phyloP scores from a whole-genome alignment of 75 land plant species.

The Sequoia sempervirens region DNA sequence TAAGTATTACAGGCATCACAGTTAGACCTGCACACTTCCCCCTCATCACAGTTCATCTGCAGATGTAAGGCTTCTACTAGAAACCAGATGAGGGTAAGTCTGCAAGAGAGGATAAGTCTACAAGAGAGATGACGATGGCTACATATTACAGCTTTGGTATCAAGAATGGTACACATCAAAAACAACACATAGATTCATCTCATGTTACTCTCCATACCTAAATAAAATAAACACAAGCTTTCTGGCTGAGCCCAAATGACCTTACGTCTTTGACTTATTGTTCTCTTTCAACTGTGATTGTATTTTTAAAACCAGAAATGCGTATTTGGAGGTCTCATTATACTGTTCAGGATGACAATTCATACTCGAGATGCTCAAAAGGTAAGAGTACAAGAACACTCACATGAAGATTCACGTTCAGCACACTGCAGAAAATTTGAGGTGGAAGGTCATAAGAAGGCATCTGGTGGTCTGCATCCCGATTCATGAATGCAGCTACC shows the following conservation, averaged over 20 bases:
- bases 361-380: neutral
- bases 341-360: neutral
- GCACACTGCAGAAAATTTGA: slow-evolving; percentile 66
- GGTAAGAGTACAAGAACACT: neutral
- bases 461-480: slow-evolving; percentile 10
- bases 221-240: neutral
- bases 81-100: neutral
- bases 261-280: neutral
- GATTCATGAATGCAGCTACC: neutral
- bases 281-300: neutral
- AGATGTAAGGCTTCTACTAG: neutral
- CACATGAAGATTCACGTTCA: slow-evolving; percentile 63
- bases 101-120: neutral
- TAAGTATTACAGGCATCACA: neutral
- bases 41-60: neutral
- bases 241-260: neutral
- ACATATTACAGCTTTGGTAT: neutral
- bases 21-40: neutral
- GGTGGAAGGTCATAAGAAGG: slow-evolving; percentile 46
- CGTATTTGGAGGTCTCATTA: neutral
- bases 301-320: neutral
- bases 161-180: neutral
- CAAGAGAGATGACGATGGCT: neutral
- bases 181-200: neutral
- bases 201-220: neutral